Percentiles rank a stretch among this genome's conserved stretches.
These are phyloP conservation scores for Beauveria bassiana DNA, from an alignment of 2,329 filamentous ascomycete species.

Conservation along the genomic window DNA sequence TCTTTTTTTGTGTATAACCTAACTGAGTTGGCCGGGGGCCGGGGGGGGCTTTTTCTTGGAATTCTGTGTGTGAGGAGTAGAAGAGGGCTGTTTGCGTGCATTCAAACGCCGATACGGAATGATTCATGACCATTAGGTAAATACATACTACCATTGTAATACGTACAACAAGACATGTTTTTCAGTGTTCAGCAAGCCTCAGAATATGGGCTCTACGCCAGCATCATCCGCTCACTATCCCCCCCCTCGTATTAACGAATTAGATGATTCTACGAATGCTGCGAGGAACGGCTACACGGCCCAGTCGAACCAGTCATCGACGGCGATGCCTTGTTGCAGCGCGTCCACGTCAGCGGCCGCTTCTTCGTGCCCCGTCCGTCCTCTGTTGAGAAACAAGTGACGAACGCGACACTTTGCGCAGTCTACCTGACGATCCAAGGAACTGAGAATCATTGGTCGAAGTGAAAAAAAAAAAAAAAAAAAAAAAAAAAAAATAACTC, in stretches of 20 bases:
- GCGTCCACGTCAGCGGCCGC: background rate
- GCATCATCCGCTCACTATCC: background rate
- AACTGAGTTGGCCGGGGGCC: background rate
- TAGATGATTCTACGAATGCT: background rate
- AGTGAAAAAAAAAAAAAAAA: too few species aligned
- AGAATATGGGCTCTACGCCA: too few species aligned
- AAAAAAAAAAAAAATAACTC: background rate
- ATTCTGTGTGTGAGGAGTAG: background rate
- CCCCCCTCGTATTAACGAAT: too few species aligned
- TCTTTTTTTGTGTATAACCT: background rate
- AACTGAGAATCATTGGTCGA: background rate
- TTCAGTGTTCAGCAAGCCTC: too few species aligned
- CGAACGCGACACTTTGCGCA: background rate
- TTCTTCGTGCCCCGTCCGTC: too few species aligned
- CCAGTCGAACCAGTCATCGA: background rate
- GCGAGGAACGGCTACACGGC: background rate
- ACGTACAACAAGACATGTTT: background rate
- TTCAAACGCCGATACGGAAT: background rate
- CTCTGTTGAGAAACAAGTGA: too few species aligned
- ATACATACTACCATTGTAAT: slow-evolving; percentile 6
- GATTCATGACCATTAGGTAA: slow-evolving; percentile 10
- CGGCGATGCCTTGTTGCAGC: background rate
- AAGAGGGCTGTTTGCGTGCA: background rate
- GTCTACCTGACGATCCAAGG: background rate
- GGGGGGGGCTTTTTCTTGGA: background rate